Evolutionary conservation across 352 stramenopile genomes (phyloP).

Genomic region (Globisporangium nagaii): DNA sequence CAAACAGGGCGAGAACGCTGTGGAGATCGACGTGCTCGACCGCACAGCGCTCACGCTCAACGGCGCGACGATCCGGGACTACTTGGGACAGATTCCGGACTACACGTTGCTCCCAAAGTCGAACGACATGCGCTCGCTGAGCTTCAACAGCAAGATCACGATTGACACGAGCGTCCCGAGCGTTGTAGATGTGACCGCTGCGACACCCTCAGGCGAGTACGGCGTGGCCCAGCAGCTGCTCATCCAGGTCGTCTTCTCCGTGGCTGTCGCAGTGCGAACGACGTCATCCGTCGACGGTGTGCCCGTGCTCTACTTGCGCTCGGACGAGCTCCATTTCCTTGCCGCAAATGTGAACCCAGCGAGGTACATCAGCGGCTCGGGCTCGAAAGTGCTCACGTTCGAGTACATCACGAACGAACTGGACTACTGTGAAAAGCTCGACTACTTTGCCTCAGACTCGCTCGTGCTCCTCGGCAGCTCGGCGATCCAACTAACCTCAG

Average conservation of each 20-base stretch:
- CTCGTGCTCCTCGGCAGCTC: conserved; percentile 26
- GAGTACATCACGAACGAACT: conserved; percentile 37
- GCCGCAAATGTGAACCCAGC: conserved; percentile 33
- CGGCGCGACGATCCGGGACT: conserved; percentile 34
- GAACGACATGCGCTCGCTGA: conserved; percentile 37
- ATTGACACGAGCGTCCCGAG: conserved; percentile 48
- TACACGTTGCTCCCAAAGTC: conserved; percentile 44
- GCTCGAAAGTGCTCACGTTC: conserved; percentile 41
- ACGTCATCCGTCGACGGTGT: conserved; percentile 1
- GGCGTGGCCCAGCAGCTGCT: conserved; percentile 45
- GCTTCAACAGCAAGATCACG: conserved; percentile 48
- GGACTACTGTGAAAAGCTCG: conserved; percentile 57
- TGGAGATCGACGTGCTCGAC: conserved; percentile 37
- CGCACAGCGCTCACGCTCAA: conserved; percentile 39
- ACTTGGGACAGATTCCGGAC: conserved; percentile 34
- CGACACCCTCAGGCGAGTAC: conserved; percentile 48
- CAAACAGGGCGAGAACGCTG: conserved; percentile 20
- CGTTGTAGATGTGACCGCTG: conserved; percentile 35
- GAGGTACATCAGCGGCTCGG: conserved; percentile 45
- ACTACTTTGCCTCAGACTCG: conserved; percentile 53
- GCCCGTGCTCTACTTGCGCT: conserved; percentile 34
- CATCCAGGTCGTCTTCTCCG: conserved; percentile 48
- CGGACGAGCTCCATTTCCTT: conserved; percentile 48
- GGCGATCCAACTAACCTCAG: conserved; percentile 23
- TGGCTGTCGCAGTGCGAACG: conserved; percentile 32